These are phyloP conservation scores for Pezizomycotina sp. DNA, from an alignment of 2,329 filamentous ascomycete genomes.

Conservation along the genomic window DNA sequence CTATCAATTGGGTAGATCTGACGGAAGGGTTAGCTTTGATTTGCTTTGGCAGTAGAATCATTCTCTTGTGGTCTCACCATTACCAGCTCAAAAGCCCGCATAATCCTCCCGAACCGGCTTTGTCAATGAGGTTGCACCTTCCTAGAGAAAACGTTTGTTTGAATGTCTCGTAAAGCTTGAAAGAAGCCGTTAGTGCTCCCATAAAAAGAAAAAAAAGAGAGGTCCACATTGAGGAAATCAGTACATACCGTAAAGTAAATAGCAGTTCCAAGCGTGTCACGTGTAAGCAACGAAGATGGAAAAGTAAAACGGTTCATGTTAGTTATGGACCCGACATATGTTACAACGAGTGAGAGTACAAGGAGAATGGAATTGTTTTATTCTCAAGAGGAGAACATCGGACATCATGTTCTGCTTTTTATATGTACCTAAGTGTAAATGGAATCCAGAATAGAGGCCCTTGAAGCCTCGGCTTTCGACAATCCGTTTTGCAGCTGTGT, in stretches of 20 bases:
- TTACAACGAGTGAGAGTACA: conserved; percentile 1
- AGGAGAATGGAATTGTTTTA: too few species aligned
- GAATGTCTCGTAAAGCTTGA: conserved; percentile 59
- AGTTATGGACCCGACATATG: neutral
- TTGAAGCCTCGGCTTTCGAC: conserved; percentile 54
- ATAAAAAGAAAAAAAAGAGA: neutral
- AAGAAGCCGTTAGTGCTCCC: neutral
- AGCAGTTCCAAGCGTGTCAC: conserved; percentile 66
- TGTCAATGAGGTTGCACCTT: conserved; percentile 57
- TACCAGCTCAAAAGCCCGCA: conserved; percentile 73
- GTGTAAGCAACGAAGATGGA: conserved; percentile 36
- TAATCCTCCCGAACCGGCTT: conserved; percentile 60
- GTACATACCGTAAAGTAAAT: conserved; percentile 54
- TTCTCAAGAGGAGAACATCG: too few species aligned
- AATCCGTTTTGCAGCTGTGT: conserved; percentile 60
- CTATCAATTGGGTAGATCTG: conserved; percentile 35
- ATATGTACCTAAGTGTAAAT: conserved; percentile 55
- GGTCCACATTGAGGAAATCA: neutral
- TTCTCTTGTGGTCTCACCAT: conserved; percentile 28
- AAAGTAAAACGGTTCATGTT: neutral
- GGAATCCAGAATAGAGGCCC: conserved; percentile 67
- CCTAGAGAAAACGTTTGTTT: conserved; percentile 68
- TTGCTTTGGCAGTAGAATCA: neutral
- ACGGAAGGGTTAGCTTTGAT: conserved; percentile 2
- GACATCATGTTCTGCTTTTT: too few species aligned